Conservation (phyloP, 495 filamentous ascomycete species). For the Penicillium coprophilum region DNA sequence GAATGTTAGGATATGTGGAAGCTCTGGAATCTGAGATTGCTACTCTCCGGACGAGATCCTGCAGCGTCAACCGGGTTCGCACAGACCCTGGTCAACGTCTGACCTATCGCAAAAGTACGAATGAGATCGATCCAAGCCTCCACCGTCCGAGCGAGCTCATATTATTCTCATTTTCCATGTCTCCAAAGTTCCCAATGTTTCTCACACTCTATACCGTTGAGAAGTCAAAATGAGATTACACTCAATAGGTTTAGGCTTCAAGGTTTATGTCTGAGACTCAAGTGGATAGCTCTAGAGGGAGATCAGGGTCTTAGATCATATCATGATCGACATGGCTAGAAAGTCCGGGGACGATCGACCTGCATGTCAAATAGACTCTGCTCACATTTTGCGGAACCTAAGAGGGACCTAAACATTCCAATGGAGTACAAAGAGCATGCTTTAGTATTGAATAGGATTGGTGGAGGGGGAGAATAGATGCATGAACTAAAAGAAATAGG, state of each 20-base stretch:
- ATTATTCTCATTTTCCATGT: not conserved
- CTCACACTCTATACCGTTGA: too few relatives aligned
- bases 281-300: not conserved
- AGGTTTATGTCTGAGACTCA: conserved; percentile 4
- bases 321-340: conserved; percentile 8
- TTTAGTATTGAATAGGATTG: conserved; percentile 3
- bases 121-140: conserved; percentile 17
- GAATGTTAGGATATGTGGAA: conserved; percentile 5
- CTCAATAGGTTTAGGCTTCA: not conserved
- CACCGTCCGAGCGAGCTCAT: conserved; percentile 17
- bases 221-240: not conserved
- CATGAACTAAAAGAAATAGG: conserved; percentile 2
- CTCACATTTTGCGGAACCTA: conserved; percentile 15
- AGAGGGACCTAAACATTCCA: conserved; percentile 13
- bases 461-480: conserved; percentile 9
- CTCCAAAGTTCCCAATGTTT: too few relatives aligned
- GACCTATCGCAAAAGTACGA: conserved; percentile 17
- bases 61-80: conserved; percentile 10
- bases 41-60: conserved; percentile 1
- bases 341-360: conserved; percentile 16
- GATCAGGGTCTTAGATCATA: conserved; percentile 10
- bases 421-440: conserved; percentile 9
- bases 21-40: conserved; percentile 9
- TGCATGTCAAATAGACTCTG: conserved; percentile 21
- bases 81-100: conserved; percentile 13